A percentile compares a stretch with the other conserved stretches of the same genome.
These are phyloP conservation scores for Hirsutella thompsonii DNA, from an alignment of 2,329 filamentous ascomycete species.

Conservation along the genomic window DNA sequence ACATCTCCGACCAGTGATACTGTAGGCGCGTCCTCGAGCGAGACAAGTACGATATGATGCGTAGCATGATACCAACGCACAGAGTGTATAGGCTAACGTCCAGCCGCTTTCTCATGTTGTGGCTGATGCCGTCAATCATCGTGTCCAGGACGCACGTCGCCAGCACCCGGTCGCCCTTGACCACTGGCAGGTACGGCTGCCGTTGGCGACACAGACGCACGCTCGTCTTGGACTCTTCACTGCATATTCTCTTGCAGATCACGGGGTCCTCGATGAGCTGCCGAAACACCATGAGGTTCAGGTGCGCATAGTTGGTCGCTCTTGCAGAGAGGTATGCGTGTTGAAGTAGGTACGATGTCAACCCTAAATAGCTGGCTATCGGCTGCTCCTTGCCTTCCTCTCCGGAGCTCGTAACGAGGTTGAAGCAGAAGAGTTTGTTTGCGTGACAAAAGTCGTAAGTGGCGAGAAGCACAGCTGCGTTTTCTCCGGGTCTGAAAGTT, in stretches of 20 bases:
- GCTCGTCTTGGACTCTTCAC: constrained; percentile 56
- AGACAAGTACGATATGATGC: constrained; percentile 73
- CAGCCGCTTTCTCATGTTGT: constrained; percentile 77
- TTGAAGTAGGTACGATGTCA: constrained; percentile 85
- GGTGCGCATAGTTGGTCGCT: constrained; percentile 69
- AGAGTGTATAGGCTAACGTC: constrained; percentile 78
- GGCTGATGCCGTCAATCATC: constrained; percentile 82
- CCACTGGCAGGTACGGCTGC: constrained; percentile 68
- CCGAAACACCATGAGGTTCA: constrained; percentile 75
- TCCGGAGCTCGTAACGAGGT: constrained; percentile 53
- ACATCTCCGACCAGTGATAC: constrained; percentile 95
- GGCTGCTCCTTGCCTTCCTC: constrained; percentile 59
- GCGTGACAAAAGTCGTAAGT: constrained; percentile 89
- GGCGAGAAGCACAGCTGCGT: constrained; percentile 69
- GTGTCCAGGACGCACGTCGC: constrained; percentile 71
- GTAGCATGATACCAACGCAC: constrained; percentile 67
- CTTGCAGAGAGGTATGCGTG: constrained; percentile 78
- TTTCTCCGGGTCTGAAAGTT: constrained; percentile 56
- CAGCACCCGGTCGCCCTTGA: constrained; percentile 59
- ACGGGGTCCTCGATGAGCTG: constrained; percentile 76
- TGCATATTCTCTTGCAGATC: constrained; percentile 74
- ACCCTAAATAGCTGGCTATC: constrained; percentile 70
- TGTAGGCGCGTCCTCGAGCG: constrained; percentile 66
- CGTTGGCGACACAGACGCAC: constrained; percentile 84
- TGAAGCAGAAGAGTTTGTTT: constrained; percentile 91